Base-by-base conservation (phyloP, 2,329 filamentous ascomycete genomes). In the Seiridium cupressi region DNA sequence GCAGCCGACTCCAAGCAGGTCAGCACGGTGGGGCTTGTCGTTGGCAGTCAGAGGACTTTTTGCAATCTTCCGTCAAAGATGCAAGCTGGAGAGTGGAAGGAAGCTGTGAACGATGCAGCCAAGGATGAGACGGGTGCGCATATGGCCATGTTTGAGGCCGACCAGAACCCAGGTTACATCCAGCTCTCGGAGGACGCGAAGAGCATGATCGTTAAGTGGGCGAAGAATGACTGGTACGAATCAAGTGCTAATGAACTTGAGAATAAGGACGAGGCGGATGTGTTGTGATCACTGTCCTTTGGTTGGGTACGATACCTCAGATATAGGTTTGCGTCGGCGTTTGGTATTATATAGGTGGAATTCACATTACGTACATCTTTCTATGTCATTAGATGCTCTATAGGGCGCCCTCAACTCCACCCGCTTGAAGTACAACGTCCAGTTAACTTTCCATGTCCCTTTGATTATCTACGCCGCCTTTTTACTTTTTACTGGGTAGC, bases 71-170 rank as follows among this genome's bases (percentile, higher is more conserved):
- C 93, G 2, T 81, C 82, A 64, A 83, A 81, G 59, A 76, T 74
- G 59, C 62, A 67, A 5, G 75, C 83, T 62, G 76, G 85, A 69
- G 63, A 81, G 67, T 96, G 91, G 89, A 81, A 81, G 63, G 83
- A 86, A 68, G 89, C 87, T 3, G 79, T 93, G 59, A 99, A 98
- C 71, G 88, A 96, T 62, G 86, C 85, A 68, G 92, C 90, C 1
- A 79, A 76, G 9, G 92, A 96, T 67, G 95, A 98, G 78, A 87
- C 89, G 0, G 78, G 79, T 63, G 94, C 94, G 35, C 95, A 98
- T 74, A 91, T 89, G 80, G 85, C 76, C 60, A 90, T 95, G 90
- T 95, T 95, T 66, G 87, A 88, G 57, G 81, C 86, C 1, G 81
- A 81, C 62, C 82, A 87, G 49, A 94, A 95, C 67, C 89, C 91